Conservation (phyloP, 805 yeast species). For the Candida sphagnicola region DNA sequence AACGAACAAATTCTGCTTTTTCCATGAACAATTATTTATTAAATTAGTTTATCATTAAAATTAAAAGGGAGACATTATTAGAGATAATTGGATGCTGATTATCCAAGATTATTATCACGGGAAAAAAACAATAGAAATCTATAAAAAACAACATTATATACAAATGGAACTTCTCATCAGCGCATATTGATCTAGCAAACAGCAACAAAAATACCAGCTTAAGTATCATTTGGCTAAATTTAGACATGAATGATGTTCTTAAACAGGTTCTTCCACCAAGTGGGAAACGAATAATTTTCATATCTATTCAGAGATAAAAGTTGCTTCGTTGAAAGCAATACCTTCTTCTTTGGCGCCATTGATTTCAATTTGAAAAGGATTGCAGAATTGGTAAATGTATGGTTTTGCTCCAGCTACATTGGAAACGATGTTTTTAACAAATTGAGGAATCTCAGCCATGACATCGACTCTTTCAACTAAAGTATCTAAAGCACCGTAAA, state of each 20-base stretch:
- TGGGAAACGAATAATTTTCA: too few relatives aligned
- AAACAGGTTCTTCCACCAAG: too few relatives aligned
- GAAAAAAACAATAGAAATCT: neutral
- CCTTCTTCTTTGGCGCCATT: conserved; percentile 54
- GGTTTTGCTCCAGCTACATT: conserved; percentile 97
- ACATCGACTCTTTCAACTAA: conserved; percentile 92
- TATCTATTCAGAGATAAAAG: conserved; percentile 60
- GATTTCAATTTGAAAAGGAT: conserved; percentile 50
- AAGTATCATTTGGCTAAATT: too few relatives aligned
- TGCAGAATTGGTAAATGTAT: conserved; percentile 89
- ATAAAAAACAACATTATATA: neutral
- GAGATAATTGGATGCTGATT: neutral
- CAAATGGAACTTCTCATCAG: neutral
- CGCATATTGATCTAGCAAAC: too few relatives aligned
- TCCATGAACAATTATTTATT: neutral
- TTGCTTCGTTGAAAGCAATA: conserved; percentile 71
- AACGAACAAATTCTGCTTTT: too few relatives aligned
- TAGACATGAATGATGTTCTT: too few relatives aligned
- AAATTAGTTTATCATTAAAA: neutral
- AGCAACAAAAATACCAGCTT: too few relatives aligned
- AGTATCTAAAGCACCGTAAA: conserved; percentile 56
- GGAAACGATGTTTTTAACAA: conserved; percentile 87
- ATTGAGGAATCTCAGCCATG: conserved; percentile 93
- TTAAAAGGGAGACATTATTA: neutral
- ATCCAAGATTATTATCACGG: neutral